Evolutionary conservation across 1,284 basidiomycete genomes (phyloP), one percentile per base, ranked within the genome.

Genomic region (Pseudozyma pruni): DNA sequence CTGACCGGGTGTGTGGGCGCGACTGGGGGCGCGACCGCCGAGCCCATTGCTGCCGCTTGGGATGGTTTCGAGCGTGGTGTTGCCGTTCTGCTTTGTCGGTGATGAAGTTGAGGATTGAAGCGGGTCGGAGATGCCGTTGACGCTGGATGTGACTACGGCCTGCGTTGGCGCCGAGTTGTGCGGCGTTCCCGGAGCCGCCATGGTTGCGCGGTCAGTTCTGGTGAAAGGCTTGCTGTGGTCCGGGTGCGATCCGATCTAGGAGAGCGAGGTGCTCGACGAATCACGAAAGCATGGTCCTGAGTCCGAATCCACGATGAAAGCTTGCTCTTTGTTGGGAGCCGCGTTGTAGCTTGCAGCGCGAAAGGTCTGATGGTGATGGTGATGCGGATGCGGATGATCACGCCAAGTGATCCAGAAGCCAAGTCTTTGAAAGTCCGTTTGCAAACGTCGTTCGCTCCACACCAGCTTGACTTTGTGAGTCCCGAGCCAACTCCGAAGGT

Each of bases 171-270:
- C 31, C 2, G 60, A 40, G 8, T 14, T 45, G 23, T 44, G 34
- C 1, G 56, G 67, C 9, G 67, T 70, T 7, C 60, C 67, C n/a
- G 67, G 67, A 8, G 67, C 67, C 8, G 67, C 67, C 66, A 69
- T 69, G n/a, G 2, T 49, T 17, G 50, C n/a, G 17, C 2, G n/a
- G 27, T 13, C 5, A 8, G 17, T 17, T 14, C 31, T 29, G 27
- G 11, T 6, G 27, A n/a, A 23, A 22, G 8, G 9, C 23, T 13
- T 16, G 5, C 3, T 1, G 20, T 8, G n/a, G n/a, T 14, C 19
- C 5, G n/a, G n/a, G 3, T 19, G 13, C n/a, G 35, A 19, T 13
- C 25, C 11, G n/a, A 31, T 10, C 9, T 47, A n/a, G 27, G 17
- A 2, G 20, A 10, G 8, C n/a, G 20, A 16, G 2, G 39, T 14